Conservation (phyloP, 225 moss, liverwort and hornwort species). For the Physcomitrellopsis africana region DNA sequence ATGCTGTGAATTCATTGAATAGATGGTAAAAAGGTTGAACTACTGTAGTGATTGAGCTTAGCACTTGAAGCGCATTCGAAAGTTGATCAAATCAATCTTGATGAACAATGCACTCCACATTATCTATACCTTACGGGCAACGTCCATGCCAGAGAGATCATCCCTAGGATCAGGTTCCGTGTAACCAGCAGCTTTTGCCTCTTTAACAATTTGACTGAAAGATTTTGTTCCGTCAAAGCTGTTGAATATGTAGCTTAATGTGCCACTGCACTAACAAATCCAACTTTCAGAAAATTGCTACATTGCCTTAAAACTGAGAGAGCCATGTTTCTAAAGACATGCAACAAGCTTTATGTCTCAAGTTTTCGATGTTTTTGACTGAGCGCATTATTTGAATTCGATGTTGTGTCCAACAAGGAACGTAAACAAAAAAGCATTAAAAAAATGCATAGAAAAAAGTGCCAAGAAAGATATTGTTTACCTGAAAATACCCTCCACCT, state of each 20-base stretch:
- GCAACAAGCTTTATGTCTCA: neutral
- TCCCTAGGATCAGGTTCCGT: conserved; percentile 99
- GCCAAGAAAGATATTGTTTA: conserved; percentile 26
- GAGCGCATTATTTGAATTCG: neutral
- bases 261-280: conserved; percentile 66
- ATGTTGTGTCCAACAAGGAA: neutral
- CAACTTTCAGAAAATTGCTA: neutral
- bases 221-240: conserved; percentile 70
- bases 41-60: neutral
- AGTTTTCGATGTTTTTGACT: neutral
- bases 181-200: conserved; percentile 82
- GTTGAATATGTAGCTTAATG: conserved; percentile 96
- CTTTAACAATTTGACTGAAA: conserved; percentile 85
- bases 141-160: conserved; percentile 94
- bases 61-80: neutral
- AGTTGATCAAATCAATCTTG: neutral
- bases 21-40: neutral
- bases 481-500: conserved; percentile 98
- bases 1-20: neutral
- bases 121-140: conserved; percentile 85
- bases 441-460: neutral
- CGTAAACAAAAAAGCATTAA: neutral
- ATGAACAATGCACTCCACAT: neutral
- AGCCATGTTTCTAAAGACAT: neutral
- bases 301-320: neutral